Percentiles rank a stretch among this genome's conserved stretches.
Evolutionary conservation across 768 basidiomycete genomes (phyloP).

Genomic region (Asterophora parasitica): DNA sequence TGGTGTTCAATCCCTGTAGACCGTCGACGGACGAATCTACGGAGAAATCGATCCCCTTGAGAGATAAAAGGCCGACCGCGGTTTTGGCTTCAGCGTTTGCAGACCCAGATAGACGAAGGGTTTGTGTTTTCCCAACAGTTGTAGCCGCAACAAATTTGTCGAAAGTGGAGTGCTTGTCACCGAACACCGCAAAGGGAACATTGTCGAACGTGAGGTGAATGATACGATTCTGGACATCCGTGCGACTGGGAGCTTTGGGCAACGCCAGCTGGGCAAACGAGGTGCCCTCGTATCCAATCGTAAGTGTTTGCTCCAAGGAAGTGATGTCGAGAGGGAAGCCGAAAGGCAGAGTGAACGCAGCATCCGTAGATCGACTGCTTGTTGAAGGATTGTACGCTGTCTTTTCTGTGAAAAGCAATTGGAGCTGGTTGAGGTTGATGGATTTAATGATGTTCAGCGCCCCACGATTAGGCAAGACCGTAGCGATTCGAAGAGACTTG

Average conservation of each 20-base stretch:
- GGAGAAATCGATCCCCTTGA: slow-evolving; percentile 53
- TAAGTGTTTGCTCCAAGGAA: slow-evolving; percentile 55
- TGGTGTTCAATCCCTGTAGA: slow-evolving; percentile 57
- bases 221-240: slow-evolving; percentile 58
- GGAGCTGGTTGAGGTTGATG: slow-evolving; percentile 54
- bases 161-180: slow-evolving; percentile 46
- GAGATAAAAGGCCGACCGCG: slow-evolving; percentile 57
- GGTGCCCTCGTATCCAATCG: slow-evolving; percentile 44
- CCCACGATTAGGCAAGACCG: slow-evolving; percentile 61
- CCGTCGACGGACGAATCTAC: slow-evolving; percentile 57
- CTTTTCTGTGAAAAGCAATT: slow-evolving; percentile 52
- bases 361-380: slow-evolving; percentile 55
- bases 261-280: slow-evolving; percentile 58
- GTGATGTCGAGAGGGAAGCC: slow-evolving; percentile 65
- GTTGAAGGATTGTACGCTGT: slow-evolving; percentile 55
- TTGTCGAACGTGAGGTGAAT: slow-evolving; percentile 56
- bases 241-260: slow-evolving; percentile 50
- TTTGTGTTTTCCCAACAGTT: slow-evolving; percentile 41
- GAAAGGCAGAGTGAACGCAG: slow-evolving; percentile 65
- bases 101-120: slow-evolving; percentile 48
- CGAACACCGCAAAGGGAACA: slow-evolving; percentile 55
- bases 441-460: slow-evolving; percentile 58
- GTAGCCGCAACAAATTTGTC: slow-evolving; percentile 59
- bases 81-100: slow-evolving; percentile 57
- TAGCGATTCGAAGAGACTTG: slow-evolving; percentile 51